Evolutionary conservation across 371 early-diverging fungal genomes (phyloP).

Genomic region (Conidiobolus incongruus): DNA sequence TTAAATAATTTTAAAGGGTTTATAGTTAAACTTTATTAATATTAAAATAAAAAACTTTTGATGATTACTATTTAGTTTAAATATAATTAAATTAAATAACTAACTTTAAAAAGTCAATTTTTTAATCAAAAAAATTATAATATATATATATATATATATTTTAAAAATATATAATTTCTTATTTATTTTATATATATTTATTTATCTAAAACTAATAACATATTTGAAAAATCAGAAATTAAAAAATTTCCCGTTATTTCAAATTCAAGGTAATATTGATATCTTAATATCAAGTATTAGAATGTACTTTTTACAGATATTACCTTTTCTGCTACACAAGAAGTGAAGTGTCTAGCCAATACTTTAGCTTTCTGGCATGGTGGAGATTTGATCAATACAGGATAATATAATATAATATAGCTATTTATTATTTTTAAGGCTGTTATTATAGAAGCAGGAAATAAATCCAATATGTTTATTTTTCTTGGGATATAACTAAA

Average conservation of each 20-base stretch:
- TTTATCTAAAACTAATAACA: too few relatives aligned
- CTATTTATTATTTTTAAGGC: constrained; percentile 16
- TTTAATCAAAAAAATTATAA: constrained; percentile 41
- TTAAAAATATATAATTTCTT: too few relatives aligned
- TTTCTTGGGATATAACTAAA: constrained; percentile 4
- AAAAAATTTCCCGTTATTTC: too few relatives aligned
- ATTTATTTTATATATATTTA: too few relatives aligned
- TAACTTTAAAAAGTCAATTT: too few relatives aligned
- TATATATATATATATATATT: constrained; percentile 16
- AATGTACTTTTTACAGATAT: constrained; percentile 8
- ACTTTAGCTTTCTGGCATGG: constrained; percentile 31
- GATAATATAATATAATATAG: constrained; percentile 7
- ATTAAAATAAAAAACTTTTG: too few relatives aligned
- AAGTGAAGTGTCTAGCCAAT: constrained; percentile 26
- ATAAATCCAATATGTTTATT: constrained; percentile 6
- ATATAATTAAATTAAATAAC: too few relatives aligned
- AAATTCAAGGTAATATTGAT: too few relatives aligned
- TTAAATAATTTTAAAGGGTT: too few relatives aligned
- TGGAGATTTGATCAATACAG: constrained; percentile 13
- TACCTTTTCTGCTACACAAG: constrained; percentile 32
- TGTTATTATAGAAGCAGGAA: constrained; percentile 17
- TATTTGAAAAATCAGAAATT: too few relatives aligned
- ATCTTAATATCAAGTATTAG: neutral
- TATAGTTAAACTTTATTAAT: too few relatives aligned
- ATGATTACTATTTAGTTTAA: too few relatives aligned